Percentiles rank a stretch among this genome's conserved stretches.
Evolutionary conservation across 1,284 basidiomycete genomes (phyloP).

Genomic region (Irpex rosettiformis): DNA sequence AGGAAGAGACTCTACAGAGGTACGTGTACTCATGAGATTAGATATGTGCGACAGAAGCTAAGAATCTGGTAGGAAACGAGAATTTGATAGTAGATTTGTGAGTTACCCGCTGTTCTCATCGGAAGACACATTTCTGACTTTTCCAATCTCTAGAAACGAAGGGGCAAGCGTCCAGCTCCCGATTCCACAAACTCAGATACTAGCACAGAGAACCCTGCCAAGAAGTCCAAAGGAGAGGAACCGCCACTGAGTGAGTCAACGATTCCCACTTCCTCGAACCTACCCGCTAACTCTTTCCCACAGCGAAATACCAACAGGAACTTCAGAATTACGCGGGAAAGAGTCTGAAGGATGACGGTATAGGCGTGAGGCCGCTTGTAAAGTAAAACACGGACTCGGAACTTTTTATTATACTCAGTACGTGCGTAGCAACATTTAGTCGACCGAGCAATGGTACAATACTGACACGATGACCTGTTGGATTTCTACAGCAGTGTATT

Average conservation of each 20-base stretch:
- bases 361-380: conserved; percentile 36
- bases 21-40: conserved; percentile 22
- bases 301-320: conserved; percentile 35
- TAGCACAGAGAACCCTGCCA: conserved; percentile 33
- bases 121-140: conserved; percentile 1
- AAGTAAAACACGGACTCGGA: conserved; percentile 26
- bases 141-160: conserved; percentile 44
- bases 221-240: conserved; percentile 27
- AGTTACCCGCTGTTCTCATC: conserved; percentile 26
- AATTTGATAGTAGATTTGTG: conserved; percentile 62
- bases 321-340: conserved; percentile 33
- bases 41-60: not conserved
- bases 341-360: conserved; percentile 38
- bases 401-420: not conserved
- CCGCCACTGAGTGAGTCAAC: not conserved
- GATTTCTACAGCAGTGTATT: not conserved
- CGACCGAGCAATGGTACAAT: no score
- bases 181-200: conserved; percentile 30
- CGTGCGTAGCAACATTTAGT: not conserved
- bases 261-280: not conserved
- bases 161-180: conserved; percentile 56
- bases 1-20: conserved; percentile 47
- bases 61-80: conserved; percentile 45
- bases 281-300: no score
- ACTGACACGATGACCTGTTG: not conserved